Conservation (phyloP, 1,284 basidiomycete genomes). For the Lignosus rhinocerotis region DNA sequence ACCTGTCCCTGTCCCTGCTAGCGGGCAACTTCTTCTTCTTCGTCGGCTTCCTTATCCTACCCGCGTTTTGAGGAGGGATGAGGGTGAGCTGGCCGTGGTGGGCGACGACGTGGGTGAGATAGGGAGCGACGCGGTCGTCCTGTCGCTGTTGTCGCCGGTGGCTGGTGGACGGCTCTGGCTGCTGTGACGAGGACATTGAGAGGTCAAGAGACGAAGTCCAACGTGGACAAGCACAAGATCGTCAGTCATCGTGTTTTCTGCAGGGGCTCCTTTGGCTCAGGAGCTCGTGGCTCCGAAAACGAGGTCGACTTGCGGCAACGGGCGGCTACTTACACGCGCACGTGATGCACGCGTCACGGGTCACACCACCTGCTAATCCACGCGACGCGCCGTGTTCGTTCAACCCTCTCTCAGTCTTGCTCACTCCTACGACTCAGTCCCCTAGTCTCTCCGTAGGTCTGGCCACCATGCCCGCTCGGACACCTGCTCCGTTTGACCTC, state of each 20-base stretch:
- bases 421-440: no score
- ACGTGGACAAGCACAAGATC: constrained; percentile 13
- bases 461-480: constrained; percentile 34
- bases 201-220: constrained; percentile 20
- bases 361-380: not conserved
- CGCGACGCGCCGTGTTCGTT: constrained; percentile 14
- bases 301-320: not conserved
- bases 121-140: constrained; percentile 49
- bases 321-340: constrained; percentile 7
- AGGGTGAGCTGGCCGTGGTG: constrained; percentile 55
- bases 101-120: constrained; percentile 55
- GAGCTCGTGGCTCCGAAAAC: not conserved
- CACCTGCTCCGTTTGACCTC: constrained; percentile 32
- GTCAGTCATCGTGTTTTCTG: constrained; percentile 3
- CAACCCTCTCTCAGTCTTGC: not conserved
- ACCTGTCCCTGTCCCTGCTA: constrained; percentile 8
- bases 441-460: not conserved
- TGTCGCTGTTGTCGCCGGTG: constrained; percentile 13
- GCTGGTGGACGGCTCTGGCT: constrained; percentile 2
- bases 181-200: constrained; percentile 22
- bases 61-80: constrained; percentile 52
- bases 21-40: constrained; percentile 22
- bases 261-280: not conserved
- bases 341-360: constrained; percentile 17
- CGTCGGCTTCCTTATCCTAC: constrained; percentile 50